Conservation (phyloP, 495 filamentous ascomycete genomes). For the Bacidia gigantensis region DNA sequence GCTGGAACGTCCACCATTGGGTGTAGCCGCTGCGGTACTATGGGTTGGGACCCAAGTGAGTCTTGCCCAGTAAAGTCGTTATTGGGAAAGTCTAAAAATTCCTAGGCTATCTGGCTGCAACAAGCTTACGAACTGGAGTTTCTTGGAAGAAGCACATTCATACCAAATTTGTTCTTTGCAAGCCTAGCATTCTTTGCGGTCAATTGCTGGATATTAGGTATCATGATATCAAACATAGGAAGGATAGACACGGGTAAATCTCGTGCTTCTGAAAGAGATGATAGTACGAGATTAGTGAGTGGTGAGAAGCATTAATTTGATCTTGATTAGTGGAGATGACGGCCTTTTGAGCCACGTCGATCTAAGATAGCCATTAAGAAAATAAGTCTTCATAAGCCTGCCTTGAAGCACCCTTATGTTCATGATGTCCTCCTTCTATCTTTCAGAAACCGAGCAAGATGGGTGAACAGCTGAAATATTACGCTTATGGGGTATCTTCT, state of each 20-base stretch:
- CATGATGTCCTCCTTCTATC: too few species aligned
- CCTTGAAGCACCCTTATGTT: too few species aligned
- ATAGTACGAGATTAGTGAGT: neutral
- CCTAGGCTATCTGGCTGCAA: conserved; percentile 68
- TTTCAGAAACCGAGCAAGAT: neutral
- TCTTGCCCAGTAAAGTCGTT: neutral
- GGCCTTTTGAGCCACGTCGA: neutral
- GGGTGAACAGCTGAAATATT: neutral
- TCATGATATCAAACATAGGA: conserved; percentile 60
- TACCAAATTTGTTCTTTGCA: conserved; percentile 67
- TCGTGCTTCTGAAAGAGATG: neutral
- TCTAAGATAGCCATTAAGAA: neutral
- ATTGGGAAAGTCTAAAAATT: neutral
- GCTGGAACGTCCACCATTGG: conserved; percentile 40
- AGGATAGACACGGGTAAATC: neutral
- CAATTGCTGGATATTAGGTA: conserved; percentile 75
- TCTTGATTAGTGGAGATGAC: neutral
- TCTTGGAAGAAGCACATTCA: conserved; percentile 67
- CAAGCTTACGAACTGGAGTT: conserved; percentile 86
- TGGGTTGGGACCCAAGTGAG: conserved; percentile 58
- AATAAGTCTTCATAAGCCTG: too few species aligned
- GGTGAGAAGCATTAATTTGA: neutral
- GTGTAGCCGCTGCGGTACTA: conserved; percentile 45
- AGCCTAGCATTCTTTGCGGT: conserved; percentile 68
- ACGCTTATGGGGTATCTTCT: neutral